phyloP scores from a whole-genome alignment of 305 asterid species.

The Fraxinus sp. region DNA sequence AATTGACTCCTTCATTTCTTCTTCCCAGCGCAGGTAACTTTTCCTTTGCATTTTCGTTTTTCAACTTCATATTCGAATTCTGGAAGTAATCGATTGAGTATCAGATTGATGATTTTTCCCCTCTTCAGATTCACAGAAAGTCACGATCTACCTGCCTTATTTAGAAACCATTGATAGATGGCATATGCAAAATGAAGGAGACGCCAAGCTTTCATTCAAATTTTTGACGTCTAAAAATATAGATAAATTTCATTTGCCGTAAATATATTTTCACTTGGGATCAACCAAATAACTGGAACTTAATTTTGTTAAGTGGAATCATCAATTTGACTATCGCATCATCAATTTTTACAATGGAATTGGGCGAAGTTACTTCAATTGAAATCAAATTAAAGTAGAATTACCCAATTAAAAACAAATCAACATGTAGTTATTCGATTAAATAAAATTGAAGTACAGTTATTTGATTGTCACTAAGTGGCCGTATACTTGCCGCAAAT shows the following conservation, averaged over 20 bases:
- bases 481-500: too few species aligned
- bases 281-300: too few species aligned
- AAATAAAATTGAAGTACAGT: neutral
- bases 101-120: neutral
- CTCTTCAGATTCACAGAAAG: neutral
- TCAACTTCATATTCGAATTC: neutral
- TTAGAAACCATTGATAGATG: neutral
- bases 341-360: neutral
- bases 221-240: too few species aligned
- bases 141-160: neutral
- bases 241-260: too few species aligned
- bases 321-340: neutral
- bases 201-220: too few species aligned
- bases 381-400: too few species aligned
- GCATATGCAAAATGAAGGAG: neutral
- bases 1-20: slow-evolving; percentile 67
- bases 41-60: neutral
- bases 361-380: neutral
- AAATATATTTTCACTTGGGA: too few species aligned
- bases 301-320: too few species aligned
- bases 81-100: neutral
- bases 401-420: neutral
- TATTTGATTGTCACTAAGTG: too few species aligned
- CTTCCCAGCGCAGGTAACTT: slow-evolving; percentile 78
- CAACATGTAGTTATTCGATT: neutral